A percentile compares a stretch with the other conserved stretches of the same genome.
phyloP scores from a whole-genome alignment of 371 early-diverging fungal genomes.

The Phascolomyces articulosus region DNA sequence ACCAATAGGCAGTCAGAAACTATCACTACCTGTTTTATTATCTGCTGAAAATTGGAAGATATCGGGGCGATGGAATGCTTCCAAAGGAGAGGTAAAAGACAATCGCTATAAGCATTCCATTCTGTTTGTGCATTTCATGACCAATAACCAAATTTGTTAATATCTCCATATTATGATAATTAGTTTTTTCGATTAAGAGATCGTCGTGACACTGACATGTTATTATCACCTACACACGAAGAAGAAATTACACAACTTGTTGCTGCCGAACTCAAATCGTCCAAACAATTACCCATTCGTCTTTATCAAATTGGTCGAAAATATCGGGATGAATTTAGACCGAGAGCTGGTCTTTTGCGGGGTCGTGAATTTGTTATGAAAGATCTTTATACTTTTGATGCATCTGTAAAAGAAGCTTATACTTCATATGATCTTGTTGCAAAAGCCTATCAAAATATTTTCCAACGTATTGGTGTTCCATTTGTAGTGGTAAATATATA shows the following conservation, averaged over 20 bases:
- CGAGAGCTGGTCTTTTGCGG: constrained; percentile 82
- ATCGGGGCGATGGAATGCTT: constrained; percentile 78
- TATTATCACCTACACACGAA: constrained; percentile 91
- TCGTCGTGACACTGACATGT: constrained; percentile 71
- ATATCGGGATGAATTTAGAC: constrained; percentile 85
- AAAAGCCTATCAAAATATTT: constrained; percentile 75
- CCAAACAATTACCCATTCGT: constrained; percentile 80
- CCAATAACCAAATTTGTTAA: no score
- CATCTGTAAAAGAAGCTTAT: constrained; percentile 64
- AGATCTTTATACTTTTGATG: constrained; percentile 92
- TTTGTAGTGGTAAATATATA: constrained; percentile 65
- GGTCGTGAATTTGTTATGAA: constrained; percentile 95
- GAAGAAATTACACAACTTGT: constrained; percentile 88
- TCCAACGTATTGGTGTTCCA: constrained; percentile 75
- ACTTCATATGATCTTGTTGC: constrained; percentile 74
- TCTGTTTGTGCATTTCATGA: no score
- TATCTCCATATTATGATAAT: neutral
- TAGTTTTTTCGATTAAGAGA: constrained; percentile 81
- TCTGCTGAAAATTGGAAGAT: constrained; percentile 74
- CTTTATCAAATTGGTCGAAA: constrained; percentile 91
- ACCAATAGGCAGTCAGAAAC: constrained; percentile 70
- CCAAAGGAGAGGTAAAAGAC: constrained; percentile 64
- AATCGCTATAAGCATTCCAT: neutral
- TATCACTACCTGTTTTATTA: constrained; percentile 73
- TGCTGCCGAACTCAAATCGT: constrained; percentile 65